phyloP scores from a whole-genome alignment of 257 asterid species.

The Solanum appendiculatum region DNA sequence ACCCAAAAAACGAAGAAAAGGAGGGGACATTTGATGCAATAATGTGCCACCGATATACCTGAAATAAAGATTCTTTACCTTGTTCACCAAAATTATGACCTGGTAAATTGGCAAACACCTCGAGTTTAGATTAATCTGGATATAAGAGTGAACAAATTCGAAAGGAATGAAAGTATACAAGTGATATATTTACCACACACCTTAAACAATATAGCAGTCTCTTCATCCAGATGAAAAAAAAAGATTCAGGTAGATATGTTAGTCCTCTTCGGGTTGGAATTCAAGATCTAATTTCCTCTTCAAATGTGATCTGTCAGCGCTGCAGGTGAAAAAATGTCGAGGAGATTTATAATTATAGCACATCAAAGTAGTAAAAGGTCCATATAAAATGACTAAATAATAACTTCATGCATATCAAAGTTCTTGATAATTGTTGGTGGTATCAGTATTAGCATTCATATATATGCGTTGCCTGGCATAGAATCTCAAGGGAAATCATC shows the following conservation, averaged over 20 bases:
- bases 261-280: constrained; percentile 76
- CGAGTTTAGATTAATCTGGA: neutral
- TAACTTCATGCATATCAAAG: neutral
- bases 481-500: neutral
- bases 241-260: neutral
- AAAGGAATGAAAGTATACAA: neutral
- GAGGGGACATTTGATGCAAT: neutral
- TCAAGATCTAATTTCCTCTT: constrained; percentile 95
- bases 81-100: neutral
- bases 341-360: neutral
- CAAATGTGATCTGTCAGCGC: constrained; percentile 92
- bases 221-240: neutral
- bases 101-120: neutral
- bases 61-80: neutral
- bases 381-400: neutral
- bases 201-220: neutral
- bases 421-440: neutral
- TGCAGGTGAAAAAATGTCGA: constrained; percentile 17
- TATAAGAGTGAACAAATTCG: neutral
- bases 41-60: neutral
- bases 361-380: neutral
- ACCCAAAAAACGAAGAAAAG: neutral
- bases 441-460: neutral
- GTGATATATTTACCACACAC: neutral
- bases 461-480: neutral